Base-by-base conservation (phyloP, 495 filamentous ascomycete species). In the Aspergillus cristatus region DNA sequence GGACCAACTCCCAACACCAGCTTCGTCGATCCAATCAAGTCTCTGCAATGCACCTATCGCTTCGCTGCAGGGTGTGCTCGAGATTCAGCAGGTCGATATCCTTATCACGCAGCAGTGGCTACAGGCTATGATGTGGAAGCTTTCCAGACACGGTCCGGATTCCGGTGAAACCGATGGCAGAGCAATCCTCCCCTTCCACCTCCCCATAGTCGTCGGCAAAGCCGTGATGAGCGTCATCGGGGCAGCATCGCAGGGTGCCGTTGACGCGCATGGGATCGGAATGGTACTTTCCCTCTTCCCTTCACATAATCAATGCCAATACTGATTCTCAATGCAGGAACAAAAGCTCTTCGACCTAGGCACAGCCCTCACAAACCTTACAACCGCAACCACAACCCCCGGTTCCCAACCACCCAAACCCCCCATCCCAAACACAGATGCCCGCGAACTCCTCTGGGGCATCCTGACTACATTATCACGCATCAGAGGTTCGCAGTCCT, bases 41-140 rank as follows among this genome's bases (percentile, higher is more conserved):
- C 54, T 67, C 7, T 54, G 50, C 41, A 63, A 65, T 11, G 41
- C 64, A 6, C 20, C 20, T 8, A 24, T 24, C 8, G 53, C 63
- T 14, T 57, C 57, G 5, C 43, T 65, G 3, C 67, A 67, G 1
- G 64, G 70, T 3, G 60, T 78, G 4, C 65, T 64, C 2, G 68
- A 70, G 32, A 75, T 70, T 33, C 76, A 79, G 43, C 72, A 70
- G 36, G 72, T 75, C n/a, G 75, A 81, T 45, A 69, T 79, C 15
- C 59, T 73, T 36, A 67, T 78, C 38, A 79, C 74, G 0, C 71
- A 75, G 43, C 75, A 81, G 45, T 81, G 77, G 77, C 65, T 81
- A 0, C 67, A 72, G 14, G 59, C 71, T 0, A 72, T 78, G 45
- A 67, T 78, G 43, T 81, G 77, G 77, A 76, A 72, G 33, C 54